Base-by-base conservation (phyloP, 352 stramenopile species). In the Globisporangium alternatum region DNA sequence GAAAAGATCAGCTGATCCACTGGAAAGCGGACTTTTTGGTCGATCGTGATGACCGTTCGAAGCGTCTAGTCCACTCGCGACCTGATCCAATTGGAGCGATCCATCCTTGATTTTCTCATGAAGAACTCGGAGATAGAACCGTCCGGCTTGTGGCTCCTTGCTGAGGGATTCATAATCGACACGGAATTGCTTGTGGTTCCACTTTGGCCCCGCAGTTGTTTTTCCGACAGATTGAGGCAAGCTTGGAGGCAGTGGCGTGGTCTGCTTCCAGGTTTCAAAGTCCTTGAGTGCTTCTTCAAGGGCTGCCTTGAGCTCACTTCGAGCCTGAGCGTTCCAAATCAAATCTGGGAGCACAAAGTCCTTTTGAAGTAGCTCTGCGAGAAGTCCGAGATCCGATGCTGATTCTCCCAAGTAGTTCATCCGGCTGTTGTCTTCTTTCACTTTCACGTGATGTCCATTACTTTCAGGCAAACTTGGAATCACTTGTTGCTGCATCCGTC, bases 371-470 rank as follows among this genome's bases (percentile, higher is more conserved):
- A 95, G 72, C 59, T 78, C 73, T 21, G 75, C 78, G n/a, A 95
- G 43, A 5, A 93, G 61, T 28, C 70, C 77, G 31, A 95, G 75
- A 60, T 95, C 84, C 8, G 72, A 77, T 9, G 79, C 68, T 30
- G 81, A 90, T 72, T 95, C 86, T 8, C 84, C 83, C 45, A 69
- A 67, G 56, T 95, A 95, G 64, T 93, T 95, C 54, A 81, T 72
- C 19, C 75, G 76, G 28, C 64, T 75, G 12, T 66, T 71, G n/a
- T 90, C 78, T 48, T 86, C 74, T 60, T 86, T 87, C 5, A 71
- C 56, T 56, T 69, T 67, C 31, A 31, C 56, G 49, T 52, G 21
- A 66, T 51, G 62, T 66, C 77, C 9, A 44, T 35, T 35, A 19
- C 22, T 54, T 45, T 79, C 75, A 0, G 64, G 53, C 47, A 88